Conservation (phyloP, 2,329 filamentous ascomycete species). For the Paraphaeosphaeria sporulosa region DNA sequence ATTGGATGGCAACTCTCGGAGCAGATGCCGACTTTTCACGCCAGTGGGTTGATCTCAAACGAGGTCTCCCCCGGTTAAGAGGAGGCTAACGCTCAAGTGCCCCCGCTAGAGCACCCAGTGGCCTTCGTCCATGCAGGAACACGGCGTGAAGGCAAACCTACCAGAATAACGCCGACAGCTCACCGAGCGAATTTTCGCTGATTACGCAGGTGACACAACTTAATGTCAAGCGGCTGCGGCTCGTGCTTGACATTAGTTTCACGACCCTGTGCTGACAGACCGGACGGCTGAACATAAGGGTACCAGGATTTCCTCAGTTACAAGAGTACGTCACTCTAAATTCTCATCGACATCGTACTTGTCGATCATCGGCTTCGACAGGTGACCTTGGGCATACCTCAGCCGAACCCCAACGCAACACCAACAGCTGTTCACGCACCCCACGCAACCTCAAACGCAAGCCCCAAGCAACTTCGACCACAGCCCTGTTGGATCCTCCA, state of each 20-base stretch:
- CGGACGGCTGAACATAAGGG: background rate
- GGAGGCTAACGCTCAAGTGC: background rate
- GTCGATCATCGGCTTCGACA: background rate
- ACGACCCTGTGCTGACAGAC: background rate
- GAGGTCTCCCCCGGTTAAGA: background rate
- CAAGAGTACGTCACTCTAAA: background rate
- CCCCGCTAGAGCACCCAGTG: background rate
- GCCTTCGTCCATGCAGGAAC: conserved; percentile 5
- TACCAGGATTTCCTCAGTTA: background rate
- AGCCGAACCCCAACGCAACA: background rate
- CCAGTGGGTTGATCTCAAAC: background rate
- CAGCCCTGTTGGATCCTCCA: background rate
- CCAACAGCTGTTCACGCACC: background rate
- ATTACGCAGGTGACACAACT: background rate
- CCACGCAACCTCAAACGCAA: background rate
- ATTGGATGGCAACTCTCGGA: background rate
- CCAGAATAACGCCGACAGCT: conserved; percentile 2
- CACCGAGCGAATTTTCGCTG: conserved; percentile 2
- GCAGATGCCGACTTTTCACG: background rate
- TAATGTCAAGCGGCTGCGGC: background rate
- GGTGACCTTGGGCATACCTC: background rate
- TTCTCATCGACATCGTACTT: background rate
- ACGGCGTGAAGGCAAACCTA: background rate
- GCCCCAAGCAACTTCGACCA: background rate
- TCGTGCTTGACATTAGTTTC: background rate